phyloP scores from a whole-genome alignment of 129 eudicot genomes.

The Flaveria brownii region DNA sequence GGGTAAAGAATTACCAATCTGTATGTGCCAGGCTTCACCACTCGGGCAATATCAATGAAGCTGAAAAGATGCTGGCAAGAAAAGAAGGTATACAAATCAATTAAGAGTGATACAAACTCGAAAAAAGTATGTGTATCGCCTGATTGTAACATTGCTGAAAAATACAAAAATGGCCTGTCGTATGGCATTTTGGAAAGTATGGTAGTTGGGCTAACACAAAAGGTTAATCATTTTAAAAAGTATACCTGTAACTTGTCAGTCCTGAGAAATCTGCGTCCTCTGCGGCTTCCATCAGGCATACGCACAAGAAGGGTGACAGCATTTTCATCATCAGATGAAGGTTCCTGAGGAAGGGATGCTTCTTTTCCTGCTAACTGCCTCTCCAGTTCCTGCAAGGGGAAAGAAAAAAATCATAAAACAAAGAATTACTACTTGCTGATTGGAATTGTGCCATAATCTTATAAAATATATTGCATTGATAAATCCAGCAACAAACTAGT shows the following conservation, averaged over 20 bases:
- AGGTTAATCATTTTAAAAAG: background rate
- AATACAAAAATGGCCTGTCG: background rate
- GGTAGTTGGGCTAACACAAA: background rate
- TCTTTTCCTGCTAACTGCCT: slow-evolving; percentile 92
- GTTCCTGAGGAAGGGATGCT: slow-evolving; percentile 93
- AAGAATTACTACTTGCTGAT: background rate
- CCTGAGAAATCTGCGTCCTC: slow-evolving; percentile 79
- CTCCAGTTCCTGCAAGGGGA: slow-evolving; percentile 69
- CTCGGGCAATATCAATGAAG: slow-evolving; percentile 82
- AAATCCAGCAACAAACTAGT: background rate
- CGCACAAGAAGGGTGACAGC: slow-evolving; percentile 90
- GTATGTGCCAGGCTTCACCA: slow-evolving; percentile 79
- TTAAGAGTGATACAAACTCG: background rate
- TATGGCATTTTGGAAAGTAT: background rate
- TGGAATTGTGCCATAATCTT: background rate
- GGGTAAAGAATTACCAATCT: slow-evolving; percentile 66
- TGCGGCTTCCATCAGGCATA: slow-evolving; percentile 93
- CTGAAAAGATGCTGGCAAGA: slow-evolving; percentile 64
- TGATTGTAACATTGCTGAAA: too few relatives aligned
- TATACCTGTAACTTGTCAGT: slow-evolving; percentile 88
- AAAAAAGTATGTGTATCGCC: background rate
- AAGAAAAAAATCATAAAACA: slow-evolving; percentile 4
- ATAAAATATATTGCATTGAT: background rate
- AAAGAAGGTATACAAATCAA: slow-evolving; percentile 15
- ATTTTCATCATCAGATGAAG: slow-evolving; percentile 85